These are phyloP conservation scores for Suhomyces faveliae DNA, from an alignment of 805 yeast genomes.

Conservation along the genomic window DNA sequence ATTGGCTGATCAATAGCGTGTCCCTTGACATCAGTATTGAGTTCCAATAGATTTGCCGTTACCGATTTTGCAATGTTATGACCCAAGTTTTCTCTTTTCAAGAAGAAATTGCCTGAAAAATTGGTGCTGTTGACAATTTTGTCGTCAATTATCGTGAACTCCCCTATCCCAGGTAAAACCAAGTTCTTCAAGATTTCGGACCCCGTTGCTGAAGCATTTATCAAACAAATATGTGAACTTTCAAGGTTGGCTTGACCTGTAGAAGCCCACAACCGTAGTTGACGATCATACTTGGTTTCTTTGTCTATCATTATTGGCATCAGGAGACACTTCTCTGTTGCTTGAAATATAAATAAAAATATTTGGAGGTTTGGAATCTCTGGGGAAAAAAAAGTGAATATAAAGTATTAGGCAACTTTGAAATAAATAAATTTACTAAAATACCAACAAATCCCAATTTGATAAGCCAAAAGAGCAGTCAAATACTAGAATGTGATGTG, in stretches of 20 bases:
- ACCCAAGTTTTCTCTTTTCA: conserved; percentile 46
- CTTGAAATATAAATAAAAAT: neutral
- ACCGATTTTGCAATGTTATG: conserved; percentile 38
- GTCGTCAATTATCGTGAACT: conserved; percentile 58
- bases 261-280: conserved; percentile 81
- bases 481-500: neutral
- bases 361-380: neutral
- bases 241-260: conserved; percentile 68
- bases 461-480: neutral
- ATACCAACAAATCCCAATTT: too few species aligned
- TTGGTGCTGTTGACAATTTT: conserved; percentile 40
- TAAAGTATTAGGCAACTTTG: neutral
- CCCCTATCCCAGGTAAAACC: conserved; percentile 70
- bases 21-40: conserved; percentile 61
- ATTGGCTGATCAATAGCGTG: conserved; percentile 16
- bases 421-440: too few species aligned
- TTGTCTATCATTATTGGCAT: conserved; percentile 30
- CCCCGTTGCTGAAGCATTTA: conserved; percentile 57
- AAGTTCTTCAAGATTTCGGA: conserved; percentile 76
- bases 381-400: neutral
- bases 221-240: conserved; percentile 55
- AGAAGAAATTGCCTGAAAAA: conserved; percentile 62
- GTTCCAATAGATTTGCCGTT: conserved; percentile 44
- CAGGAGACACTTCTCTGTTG: neutral
- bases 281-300: conserved; percentile 73